Percentiles rank a stretch among this genome's conserved stretches.
Conservation (phyloP, 495 filamentous ascomycete species). For the Glarea lozoyensis region DNA sequence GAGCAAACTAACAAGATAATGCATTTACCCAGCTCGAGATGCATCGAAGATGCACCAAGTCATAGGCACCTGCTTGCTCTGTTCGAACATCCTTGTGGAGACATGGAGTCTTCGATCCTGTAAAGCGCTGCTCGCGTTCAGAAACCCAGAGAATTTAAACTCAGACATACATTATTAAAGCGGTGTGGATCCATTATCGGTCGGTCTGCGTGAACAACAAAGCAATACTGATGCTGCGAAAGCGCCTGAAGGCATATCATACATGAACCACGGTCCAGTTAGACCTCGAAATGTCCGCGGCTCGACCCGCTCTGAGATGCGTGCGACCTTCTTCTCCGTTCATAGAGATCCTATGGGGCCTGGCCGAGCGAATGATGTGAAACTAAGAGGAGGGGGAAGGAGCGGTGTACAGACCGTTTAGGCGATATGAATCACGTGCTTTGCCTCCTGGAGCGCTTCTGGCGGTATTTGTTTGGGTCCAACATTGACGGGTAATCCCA, state of each 20-base stretch:
- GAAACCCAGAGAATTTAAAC: no score
- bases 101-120: conserved; percentile 12
- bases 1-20: no score
- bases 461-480: not conserved
- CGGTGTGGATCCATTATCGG: conserved; percentile 15
- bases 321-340: conserved; percentile 9
- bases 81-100: conserved; percentile 8
- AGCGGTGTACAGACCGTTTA: conserved; percentile 5
- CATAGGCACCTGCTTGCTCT: conserved; percentile 9
- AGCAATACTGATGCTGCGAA: conserved; percentile 6
- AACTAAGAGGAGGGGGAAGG: not conserved
- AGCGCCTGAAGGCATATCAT: no score
- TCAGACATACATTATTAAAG: no score
- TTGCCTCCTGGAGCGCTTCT: not conserved
- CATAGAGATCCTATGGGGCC: not conserved
- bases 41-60: conserved; percentile 18
- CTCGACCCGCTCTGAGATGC: conserved; percentile 14
- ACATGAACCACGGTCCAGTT: no score
- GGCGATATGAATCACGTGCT: not conserved
- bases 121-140: no score
- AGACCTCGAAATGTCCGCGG: conserved; percentile 10
- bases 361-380: not conserved
- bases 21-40: conserved; percentile 9
- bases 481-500: no score
- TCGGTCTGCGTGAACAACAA: conserved; percentile 14